Percentiles rank a stretch among this genome's conserved stretches.
phyloP scores from a whole-genome alignment of 2,329 filamentous ascomycete genomes.

The Penicillium concentricum region DNA sequence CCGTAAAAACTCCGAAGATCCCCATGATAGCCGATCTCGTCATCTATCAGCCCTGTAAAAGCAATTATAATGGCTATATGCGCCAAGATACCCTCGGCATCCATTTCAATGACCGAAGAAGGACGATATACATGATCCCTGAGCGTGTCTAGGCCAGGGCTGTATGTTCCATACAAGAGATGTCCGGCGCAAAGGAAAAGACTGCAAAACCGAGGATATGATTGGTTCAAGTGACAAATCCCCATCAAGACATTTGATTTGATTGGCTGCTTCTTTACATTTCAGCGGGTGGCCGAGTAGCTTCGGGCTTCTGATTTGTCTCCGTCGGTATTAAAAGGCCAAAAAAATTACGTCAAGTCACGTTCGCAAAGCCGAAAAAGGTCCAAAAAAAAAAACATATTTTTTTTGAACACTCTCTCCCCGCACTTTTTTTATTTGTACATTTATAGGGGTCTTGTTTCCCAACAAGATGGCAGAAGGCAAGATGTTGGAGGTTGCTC shows the following conservation, averaged over 20 bases:
- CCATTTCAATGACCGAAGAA: conserved; percentile 10
- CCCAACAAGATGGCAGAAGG: conserved; percentile 35
- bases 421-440: conserved; percentile 9
- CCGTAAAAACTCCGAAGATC: conserved; percentile 24
- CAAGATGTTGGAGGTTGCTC: conserved; percentile 30
- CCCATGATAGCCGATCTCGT: neutral
- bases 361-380: conserved; percentile 6
- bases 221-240: conserved; percentile 23
- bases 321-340: conserved; percentile 27
- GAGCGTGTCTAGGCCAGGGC: neutral
- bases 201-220: conserved; percentile 30
- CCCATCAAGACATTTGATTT: neutral
- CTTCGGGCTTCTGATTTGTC: conserved; percentile 37
- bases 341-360: conserved; percentile 24
- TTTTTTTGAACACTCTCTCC: conserved; percentile 9
- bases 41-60: neutral
- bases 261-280: conserved; percentile 4
- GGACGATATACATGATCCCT: neutral
- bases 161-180: conserved; percentile 18
- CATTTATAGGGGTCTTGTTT: conserved; percentile 18
- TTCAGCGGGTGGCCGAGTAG: conserved; percentile 20
- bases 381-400: conserved; percentile 14
- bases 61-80: neutral
- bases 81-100: conserved; percentile 2
- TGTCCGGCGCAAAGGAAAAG: conserved; percentile 6